These are phyloP conservation scores for Closterium sp. DNA, from an alignment of 139 green algal species.

Conservation along the genomic window DNA sequence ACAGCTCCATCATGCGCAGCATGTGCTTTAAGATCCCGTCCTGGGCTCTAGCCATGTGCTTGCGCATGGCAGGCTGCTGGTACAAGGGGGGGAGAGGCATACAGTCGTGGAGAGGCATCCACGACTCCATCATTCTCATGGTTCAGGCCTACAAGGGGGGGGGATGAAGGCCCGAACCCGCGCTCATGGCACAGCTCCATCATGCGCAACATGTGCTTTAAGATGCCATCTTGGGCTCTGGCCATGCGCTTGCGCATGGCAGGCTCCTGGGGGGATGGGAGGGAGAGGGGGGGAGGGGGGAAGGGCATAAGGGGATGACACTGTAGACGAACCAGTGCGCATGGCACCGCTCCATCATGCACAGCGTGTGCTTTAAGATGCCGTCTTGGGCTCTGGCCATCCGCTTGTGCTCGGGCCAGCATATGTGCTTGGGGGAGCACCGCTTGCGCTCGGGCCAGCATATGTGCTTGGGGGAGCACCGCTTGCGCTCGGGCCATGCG, in stretches of 20 bases:
- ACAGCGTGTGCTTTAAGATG: neutral
- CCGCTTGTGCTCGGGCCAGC: neutral
- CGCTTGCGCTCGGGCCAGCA: too few relatives aligned
- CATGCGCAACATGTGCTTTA: conserved; percentile 5
- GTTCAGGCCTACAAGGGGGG: neutral
- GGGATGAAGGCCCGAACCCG: conserved; percentile 12
- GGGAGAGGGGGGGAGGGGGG: too few relatives aligned
- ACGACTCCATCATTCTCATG: neutral
- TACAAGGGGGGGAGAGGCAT: too few relatives aligned
- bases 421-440: too few relatives aligned
- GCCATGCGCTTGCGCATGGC: neutral
- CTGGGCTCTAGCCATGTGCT: neutral
- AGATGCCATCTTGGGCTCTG: neutral
- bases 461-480: too few relatives aligned
- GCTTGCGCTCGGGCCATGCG: neutral
- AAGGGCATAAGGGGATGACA: too few relatives aligned
- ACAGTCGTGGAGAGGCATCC: too few relatives aligned
- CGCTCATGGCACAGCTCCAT: conserved; percentile 10
- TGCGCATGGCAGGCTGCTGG: conserved; percentile 1
- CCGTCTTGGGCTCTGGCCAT: neutral
- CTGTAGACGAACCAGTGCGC: too few relatives aligned
- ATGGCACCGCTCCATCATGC: neutral
- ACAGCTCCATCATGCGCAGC: too few relatives aligned
- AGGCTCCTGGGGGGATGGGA: neutral
- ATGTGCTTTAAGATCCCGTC: too few relatives aligned